Base-by-base conservation (phyloP, 169 alveolate species). In the Cytauxzoon felis region DNA sequence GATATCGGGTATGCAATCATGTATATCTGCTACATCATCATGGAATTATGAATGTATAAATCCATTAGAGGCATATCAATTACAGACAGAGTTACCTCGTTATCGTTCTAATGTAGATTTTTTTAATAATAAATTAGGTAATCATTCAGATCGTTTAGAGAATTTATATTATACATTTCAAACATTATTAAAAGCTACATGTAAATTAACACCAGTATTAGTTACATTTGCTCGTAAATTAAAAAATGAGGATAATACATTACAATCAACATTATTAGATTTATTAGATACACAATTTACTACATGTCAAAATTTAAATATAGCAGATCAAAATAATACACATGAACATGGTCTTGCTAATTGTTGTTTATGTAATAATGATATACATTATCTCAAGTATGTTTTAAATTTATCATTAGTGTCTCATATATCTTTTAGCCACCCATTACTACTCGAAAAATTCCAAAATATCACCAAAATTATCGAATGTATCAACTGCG, bases 401-500 rank as follows among this genome's bases (percentile, higher is more conserved):
- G n/a, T n/a, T n/a, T n/a, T n/a, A n/a, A n/a, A n/a, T n/a, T n/a
- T n/a, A n/a, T n/a, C n/a, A n/a, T n/a, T n/a, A n/a, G n/a, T n/a
- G n/a, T n/a, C n/a, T n/a, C n/a, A n/a, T n/a, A n/a, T n/a, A n/a
- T 38, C 19, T n/a, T 51, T 66, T 48, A 51, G 23, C 40, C 69
- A 66, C 33, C 78, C 78, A 19, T 57, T 29, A 40, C 43, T 75
- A 34, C 30, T 75, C 47, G 57, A 62, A 40, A 75, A 64, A 57
- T 75, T 75, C 56, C 34, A 43, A 9, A 70, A 85, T 62, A 87
- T 91, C 18, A 71, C 94, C 5, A 58, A 89, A 1, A 52, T 92
- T 23, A 68, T 92, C 16, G 93, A 91, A 51, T 94, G 98, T 66
- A 92, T 94, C 4, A 89, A 92, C 21, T 94, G 98, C 63, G 96